Conservation (phyloP, 148 eudicot species). For the Persicaria tinctoria region DNA sequence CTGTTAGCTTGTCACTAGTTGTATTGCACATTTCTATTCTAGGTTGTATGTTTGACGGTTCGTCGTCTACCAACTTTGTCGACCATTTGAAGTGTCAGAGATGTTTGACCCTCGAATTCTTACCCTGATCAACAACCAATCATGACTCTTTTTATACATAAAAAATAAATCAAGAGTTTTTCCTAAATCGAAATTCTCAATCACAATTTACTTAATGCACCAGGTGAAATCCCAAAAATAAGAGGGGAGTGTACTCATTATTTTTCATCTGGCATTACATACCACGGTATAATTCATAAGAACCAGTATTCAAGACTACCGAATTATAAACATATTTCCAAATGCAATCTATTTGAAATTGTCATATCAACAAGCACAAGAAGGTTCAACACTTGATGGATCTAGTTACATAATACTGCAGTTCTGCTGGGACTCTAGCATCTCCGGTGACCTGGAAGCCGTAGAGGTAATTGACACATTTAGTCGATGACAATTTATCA, state of each 20-base stretch:
- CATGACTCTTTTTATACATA: too few relatives aligned
- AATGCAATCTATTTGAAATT: background rate
- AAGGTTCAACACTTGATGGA: background rate
- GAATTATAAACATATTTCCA: background rate
- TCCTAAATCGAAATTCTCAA: too few relatives aligned
- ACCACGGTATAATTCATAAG: background rate
- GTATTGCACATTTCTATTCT: too few relatives aligned
- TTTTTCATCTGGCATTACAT: background rate
- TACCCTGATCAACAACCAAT: too few relatives aligned
- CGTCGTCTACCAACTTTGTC: too few relatives aligned
- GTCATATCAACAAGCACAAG: background rate
- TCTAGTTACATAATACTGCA: constrained; percentile 56
- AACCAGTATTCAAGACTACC: background rate
- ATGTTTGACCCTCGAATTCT: too few relatives aligned
- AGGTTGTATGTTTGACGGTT: too few relatives aligned
- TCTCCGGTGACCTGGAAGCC: constrained; percentile 73
- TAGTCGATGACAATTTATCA: background rate
- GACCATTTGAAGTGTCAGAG: too few relatives aligned
- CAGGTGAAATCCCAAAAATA: too few relatives aligned
- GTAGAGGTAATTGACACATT: background rate
- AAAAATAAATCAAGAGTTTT: too few relatives aligned
- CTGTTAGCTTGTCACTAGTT: too few relatives aligned
- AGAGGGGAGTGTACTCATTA: background rate
- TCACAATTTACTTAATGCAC: too few relatives aligned
- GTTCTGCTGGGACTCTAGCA: constrained; percentile 65